Evolutionary conservation across 2,329 filamentous ascomycete species (phyloP).

Genomic region (Coniochaeta sp.): DNA sequence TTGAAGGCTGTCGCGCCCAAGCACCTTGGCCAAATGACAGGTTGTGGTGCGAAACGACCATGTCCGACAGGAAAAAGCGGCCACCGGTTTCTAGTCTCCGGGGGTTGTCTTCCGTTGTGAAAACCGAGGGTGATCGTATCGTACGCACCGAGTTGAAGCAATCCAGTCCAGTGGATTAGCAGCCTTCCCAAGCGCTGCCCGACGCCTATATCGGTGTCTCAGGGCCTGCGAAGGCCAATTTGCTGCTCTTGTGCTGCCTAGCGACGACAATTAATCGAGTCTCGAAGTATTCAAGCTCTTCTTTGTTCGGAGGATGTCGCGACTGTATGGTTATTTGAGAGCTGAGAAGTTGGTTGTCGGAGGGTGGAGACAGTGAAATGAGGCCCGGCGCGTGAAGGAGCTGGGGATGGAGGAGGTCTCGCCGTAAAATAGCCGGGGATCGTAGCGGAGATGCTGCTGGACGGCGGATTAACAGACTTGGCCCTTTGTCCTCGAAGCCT

Average conservation of each 20-base stretch:
- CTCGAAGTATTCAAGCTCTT: background rate
- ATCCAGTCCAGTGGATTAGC: constrained; percentile 4
- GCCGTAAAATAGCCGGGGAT: constrained; percentile 2
- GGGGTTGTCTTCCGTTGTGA: too few species aligned
- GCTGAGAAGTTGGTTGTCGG: constrained; percentile 1
- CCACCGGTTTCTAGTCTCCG: too few species aligned
- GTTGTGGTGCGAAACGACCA: background rate
- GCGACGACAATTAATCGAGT: background rate
- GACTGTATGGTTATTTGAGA: background rate
- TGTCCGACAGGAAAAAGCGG: background rate
- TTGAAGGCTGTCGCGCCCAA: background rate
- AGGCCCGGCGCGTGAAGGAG: constrained; percentile 1
- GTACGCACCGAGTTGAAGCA: background rate
- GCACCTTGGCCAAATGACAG: background rate
- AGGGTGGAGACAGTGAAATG: constrained; percentile 2
- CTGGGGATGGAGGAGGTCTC: background rate
- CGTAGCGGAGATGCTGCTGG: background rate
- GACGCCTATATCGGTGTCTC: constrained; percentile 12
- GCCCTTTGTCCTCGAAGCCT: background rate
- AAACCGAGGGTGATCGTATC: background rate
- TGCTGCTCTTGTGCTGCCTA: background rate
- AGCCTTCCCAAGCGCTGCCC: constrained; percentile 9
- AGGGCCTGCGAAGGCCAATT: constrained; percentile 11
- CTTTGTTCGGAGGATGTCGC: background rate
- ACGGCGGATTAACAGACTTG: background rate